phyloP scores from a whole-genome alignment of 768 basidiomycete species.

The Phlebiopsis flavidoalba region DNA sequence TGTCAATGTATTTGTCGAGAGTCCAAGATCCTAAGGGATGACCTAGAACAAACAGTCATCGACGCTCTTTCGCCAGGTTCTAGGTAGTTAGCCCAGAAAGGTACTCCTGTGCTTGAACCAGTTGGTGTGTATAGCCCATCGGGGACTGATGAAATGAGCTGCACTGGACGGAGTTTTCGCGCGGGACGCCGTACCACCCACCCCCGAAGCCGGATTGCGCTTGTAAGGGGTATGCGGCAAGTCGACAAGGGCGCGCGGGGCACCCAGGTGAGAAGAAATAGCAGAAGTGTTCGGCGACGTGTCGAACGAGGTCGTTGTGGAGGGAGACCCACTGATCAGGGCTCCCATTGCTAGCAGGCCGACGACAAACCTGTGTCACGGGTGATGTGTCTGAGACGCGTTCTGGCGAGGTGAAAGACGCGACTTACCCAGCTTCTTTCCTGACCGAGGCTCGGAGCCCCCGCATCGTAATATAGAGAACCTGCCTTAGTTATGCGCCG shows the following conservation, averaged over 20 bases:
- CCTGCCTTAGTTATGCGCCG: background rate
- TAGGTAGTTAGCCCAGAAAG: background rate
- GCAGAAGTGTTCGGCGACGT: background rate
- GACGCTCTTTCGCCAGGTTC: background rate
- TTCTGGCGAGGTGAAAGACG: background rate
- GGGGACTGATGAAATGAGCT: background rate
- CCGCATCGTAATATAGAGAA: background rate
- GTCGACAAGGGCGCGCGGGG: background rate
- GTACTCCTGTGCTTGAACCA: background rate
- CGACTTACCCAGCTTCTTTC: background rate
- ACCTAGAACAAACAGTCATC: background rate
- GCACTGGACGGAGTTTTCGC: background rate
- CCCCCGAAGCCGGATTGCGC: background rate
- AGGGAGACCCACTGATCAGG: conserved; percentile 1
- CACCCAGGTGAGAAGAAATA: background rate
- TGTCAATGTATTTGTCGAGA: background rate
- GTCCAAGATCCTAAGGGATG: background rate
- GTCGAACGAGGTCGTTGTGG: background rate
- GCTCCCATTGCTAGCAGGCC: conserved; percentile 4
- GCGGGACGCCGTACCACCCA: conserved; percentile 1
- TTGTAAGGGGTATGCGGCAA: conserved; percentile 1
- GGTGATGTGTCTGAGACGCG: background rate
- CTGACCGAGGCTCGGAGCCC: background rate
- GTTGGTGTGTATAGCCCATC: background rate
- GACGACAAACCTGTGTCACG: background rate